Base-by-base conservation (phyloP, 352 stramenopile genomes). In the Albugo laibachii region DNA sequence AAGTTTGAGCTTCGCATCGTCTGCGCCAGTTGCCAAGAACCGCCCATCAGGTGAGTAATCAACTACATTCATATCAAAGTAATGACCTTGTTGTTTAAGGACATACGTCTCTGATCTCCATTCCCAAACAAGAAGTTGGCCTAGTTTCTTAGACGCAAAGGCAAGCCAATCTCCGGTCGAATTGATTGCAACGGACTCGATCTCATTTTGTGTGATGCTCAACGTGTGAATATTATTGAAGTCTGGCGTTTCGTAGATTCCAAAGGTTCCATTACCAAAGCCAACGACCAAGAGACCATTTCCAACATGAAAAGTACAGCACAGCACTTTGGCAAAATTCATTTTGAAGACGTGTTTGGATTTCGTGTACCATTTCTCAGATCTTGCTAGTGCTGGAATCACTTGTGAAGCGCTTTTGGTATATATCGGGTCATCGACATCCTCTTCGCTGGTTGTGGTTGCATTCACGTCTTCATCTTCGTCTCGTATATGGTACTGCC, bases 61-160 rank as follows among this genome's bases (percentile, higher is more conserved):
- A 38, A 98, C 81, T 40, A 82, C 69, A 55, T 96, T 96, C 53
- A 99, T 80, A 52, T 96, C 94, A 58, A 99, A 98, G 47, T 95
- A 95, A 72, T 99, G 95, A 41, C 95, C 95, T 55, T 98, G 93
- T 65, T 99, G 96, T 65, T 99, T 99, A 12, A 99, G 69, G 40
- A 99, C 89, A 55, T 99, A 99, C 16, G 93, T 98, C 76, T 99
- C 96, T 0, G 86, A 97, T 50, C 96, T 76, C 95, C 95, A 99
- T 57, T 99, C 95, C 95, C 95, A 99, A 31, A 99, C 95, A 14
- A 99, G 70, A 20, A 99, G 63, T 69, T 99, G 95, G n/a, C 96
- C 93, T n/a, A 97, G 88, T 45, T 93, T 91, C 36, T 92, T 84
- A 48, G 86, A 98, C 13, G 89, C 96, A 49, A 99, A 94, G 12